A percentile compares a stretch with the other conserved stretches of the same genome.
phyloP scores from a whole-genome alignment of 1,284 basidiomycete species.

The Phaffia rhodozyma region DNA sequence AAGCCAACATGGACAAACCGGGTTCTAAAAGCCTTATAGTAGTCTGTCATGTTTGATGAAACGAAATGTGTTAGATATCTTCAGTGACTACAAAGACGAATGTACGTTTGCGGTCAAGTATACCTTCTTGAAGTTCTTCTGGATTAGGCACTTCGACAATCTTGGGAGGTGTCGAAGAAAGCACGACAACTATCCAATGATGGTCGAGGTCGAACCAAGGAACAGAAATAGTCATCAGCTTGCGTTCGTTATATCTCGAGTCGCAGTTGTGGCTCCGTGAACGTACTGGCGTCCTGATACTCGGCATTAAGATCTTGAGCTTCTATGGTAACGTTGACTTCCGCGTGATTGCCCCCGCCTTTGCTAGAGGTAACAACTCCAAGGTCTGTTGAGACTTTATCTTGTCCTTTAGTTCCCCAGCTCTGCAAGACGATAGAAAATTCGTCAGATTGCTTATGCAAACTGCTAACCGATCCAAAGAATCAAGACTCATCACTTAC shows the following conservation, averaged over 20 bases:
- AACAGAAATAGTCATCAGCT: neutral
- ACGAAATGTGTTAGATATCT: neutral
- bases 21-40: slow-evolving; percentile 17
- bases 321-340: slow-evolving; percentile 16
- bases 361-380: slow-evolving; percentile 17
- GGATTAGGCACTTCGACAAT: slow-evolving; percentile 6
- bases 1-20: neutral
- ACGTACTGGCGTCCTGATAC: slow-evolving; percentile 15
- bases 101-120: neutral
- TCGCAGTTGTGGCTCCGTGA: neutral
- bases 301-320: slow-evolving; percentile 16
- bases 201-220: neutral
- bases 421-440: neutral
- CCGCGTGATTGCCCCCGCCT: slow-evolving; percentile 14
- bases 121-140: slow-evolving; percentile 12
- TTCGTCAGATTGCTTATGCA: too few species aligned
- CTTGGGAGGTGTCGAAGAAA: neutral
- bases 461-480: too few species aligned
- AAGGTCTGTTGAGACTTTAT: slow-evolving; percentile 19
- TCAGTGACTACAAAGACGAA: neutral
- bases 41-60: neutral
- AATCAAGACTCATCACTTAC: too few species aligned
- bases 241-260: too few species aligned
- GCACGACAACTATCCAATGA: slow-evolving; percentile 1
- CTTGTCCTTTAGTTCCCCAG: slow-evolving; percentile 19